phyloP scores from a whole-genome alignment of 345 rosid species.

The Ceriops zippeliana region DNA sequence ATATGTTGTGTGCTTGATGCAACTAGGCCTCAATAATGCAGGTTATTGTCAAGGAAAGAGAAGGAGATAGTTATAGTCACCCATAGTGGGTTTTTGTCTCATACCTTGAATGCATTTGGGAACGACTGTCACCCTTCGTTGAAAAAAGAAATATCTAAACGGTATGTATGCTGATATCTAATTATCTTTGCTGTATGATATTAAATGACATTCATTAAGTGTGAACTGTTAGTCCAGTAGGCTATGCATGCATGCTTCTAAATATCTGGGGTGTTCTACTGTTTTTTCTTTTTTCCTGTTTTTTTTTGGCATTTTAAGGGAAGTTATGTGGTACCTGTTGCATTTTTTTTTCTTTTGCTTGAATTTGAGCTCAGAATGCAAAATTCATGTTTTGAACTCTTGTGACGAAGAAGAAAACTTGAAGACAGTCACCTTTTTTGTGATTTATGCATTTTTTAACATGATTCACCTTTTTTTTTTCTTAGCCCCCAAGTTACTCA shows the following conservation, averaged over 20 bases:
- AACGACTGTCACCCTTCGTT: conserved; percentile 74
- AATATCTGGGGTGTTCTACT: not conserved
- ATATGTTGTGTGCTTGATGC: not conserved
- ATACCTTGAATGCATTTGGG: conserved; percentile 63
- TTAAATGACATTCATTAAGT: not conserved
- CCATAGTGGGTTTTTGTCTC: conserved; percentile 90
- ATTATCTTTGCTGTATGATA: not conserved
- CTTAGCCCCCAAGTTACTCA: no score
- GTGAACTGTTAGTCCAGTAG: not conserved
- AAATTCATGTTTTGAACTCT: not conserved
- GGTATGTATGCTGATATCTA: conserved; percentile 43
- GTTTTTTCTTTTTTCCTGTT: not conserved
- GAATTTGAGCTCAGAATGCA: not conserved
- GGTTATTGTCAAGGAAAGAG: conserved; percentile 96
- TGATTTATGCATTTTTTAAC: no score
- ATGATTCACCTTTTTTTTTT: no score
- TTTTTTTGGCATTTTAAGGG: not conserved
- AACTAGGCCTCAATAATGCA: conserved; percentile 24
- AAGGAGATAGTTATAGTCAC: conserved; percentile 98
- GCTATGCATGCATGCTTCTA: not conserved
- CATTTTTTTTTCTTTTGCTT: no score
- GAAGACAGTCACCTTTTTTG: not conserved
- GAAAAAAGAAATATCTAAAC: conserved; percentile 69
- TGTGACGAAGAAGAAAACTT: not conserved
- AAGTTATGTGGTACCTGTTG: not conserved